Conservation (phyloP, 2,329 filamentous ascomycete genomes). For the Cladophialophora immunda region DNA sequence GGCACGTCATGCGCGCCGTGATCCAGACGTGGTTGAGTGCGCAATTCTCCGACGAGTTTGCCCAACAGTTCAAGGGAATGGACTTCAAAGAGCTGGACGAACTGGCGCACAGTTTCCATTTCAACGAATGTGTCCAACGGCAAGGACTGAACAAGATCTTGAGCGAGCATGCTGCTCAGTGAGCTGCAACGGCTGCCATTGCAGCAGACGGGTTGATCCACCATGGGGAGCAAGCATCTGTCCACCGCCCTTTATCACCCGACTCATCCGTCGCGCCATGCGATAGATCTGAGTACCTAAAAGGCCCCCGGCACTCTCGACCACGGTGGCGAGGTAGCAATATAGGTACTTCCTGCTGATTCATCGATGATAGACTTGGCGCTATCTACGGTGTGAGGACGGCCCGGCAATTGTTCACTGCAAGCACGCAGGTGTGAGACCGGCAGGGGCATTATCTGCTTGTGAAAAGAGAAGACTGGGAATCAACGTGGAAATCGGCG, state of each 20-base stretch:
- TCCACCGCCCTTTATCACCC: neutral
- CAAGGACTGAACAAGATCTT: constrained; percentile 62
- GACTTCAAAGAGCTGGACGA: constrained; percentile 62
- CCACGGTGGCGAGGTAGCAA: neutral
- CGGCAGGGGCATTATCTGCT: neutral
- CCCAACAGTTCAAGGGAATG: constrained; percentile 62
- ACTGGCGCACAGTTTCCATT: constrained; percentile 61
- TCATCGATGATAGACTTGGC: neutral
- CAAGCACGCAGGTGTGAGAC: neutral
- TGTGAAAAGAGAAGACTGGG: neutral
- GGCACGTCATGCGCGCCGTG: constrained; percentile 57
- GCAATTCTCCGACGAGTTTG: constrained; percentile 63
- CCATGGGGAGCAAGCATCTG: neutral
- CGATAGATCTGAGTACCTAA: neutral
- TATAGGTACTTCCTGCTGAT: constrained; percentile 2
- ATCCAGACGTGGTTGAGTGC: constrained; percentile 60
- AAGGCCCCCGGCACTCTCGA: neutral
- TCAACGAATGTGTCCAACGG: constrained; percentile 63
- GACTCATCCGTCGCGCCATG: neutral
- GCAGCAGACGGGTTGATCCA: neutral
- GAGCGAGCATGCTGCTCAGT: constrained; percentile 50
- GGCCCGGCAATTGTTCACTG: neutral
- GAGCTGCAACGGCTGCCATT: neutral
- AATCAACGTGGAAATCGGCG: neutral
- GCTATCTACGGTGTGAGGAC: neutral